Evolutionary conservation across 2,329 filamentous ascomycete species (phyloP).

Genomic region (Trichoderma asperellum): DNA sequence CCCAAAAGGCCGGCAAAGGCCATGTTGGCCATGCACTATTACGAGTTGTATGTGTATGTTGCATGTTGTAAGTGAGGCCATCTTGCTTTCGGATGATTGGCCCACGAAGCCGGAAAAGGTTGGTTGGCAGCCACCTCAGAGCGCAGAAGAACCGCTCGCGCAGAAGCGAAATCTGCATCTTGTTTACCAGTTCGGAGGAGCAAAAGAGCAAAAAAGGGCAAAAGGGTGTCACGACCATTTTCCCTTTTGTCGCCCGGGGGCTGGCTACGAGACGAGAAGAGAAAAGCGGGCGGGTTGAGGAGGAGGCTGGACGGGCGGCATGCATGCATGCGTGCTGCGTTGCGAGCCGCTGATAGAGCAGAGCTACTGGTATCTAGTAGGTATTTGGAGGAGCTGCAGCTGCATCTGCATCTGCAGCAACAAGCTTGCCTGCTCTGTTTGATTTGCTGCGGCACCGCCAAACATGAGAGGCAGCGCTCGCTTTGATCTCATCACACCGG

Average conservation of each 20-base stretch:
- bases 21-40: too few relatives aligned
- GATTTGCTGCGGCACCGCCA: not conserved
- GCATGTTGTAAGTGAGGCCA: not conserved
- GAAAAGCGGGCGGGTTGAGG: not conserved
- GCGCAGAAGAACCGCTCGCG: slow-evolving; percentile 1
- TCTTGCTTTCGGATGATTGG: not conserved
- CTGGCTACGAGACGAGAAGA: not conserved
- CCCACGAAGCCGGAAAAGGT: not conserved
- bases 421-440: not conserved
- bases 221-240: not conserved
- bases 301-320: slow-evolving; percentile 13
- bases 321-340: slow-evolving; percentile 6
- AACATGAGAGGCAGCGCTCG: not conserved
- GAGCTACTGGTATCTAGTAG: too few relatives aligned
- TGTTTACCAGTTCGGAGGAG: slow-evolving; percentile 8
- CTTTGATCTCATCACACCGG: slow-evolving; percentile 10
- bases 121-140: slow-evolving; percentile 1
- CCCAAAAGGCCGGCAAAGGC: not conserved
- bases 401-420: not conserved
- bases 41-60: too few relatives aligned
- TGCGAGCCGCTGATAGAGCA: not conserved
- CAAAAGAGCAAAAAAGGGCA: not conserved
- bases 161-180: slow-evolving; percentile 13
- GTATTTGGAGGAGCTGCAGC: slow-evolving; percentile 14
- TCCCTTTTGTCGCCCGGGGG: not conserved